Conservation (phyloP, 116 monocot genomes). For the Dioscorea cayenensis region DNA sequence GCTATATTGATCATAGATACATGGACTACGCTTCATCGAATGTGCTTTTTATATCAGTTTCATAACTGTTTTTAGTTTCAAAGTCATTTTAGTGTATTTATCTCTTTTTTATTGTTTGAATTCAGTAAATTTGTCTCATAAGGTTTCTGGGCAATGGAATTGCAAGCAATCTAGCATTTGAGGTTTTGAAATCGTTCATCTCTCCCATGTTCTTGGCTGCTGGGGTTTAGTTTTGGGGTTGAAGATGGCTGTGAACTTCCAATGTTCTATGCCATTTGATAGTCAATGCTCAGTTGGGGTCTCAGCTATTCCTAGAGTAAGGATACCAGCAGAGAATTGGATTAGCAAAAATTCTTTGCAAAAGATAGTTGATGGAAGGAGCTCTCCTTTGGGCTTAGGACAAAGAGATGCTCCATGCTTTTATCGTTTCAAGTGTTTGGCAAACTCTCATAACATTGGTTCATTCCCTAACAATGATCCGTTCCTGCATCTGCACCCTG, state of each 20-base stretch:
- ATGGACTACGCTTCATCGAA: too few species aligned
- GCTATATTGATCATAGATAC: too few species aligned
- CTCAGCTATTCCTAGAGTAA: conserved; percentile 13
- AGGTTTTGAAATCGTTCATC: neutral
- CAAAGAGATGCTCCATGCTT: neutral
- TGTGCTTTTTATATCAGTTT: too few species aligned
- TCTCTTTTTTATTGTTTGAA: too few species aligned
- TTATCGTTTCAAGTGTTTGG: conserved; percentile 23
- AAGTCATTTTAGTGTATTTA: too few species aligned
- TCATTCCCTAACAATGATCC: conserved; percentile 48
- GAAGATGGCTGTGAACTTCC: conserved; percentile 20
- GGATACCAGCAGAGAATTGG: neutral
- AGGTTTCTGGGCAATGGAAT: neutral
- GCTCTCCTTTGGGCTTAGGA: neutral
- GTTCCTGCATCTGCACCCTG: conserved; percentile 73
- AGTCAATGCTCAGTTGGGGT: conserved; percentile 7
- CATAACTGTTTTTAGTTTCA: too few species aligned
- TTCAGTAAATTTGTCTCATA: neutral
- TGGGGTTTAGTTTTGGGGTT: neutral
- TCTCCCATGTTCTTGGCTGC: neutral
- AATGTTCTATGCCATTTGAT: conserved; percentile 12
- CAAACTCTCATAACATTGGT: conserved; percentile 28
- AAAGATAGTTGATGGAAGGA: conserved; percentile 1
- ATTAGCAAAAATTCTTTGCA: neutral
- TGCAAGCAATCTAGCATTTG: neutral